A percentile compares a stretch with the other conserved stretches of the same genome.
phyloP scores from a whole-genome alignment of 78 protist genomes.

The Tieghemostelium lacteum region DNA sequence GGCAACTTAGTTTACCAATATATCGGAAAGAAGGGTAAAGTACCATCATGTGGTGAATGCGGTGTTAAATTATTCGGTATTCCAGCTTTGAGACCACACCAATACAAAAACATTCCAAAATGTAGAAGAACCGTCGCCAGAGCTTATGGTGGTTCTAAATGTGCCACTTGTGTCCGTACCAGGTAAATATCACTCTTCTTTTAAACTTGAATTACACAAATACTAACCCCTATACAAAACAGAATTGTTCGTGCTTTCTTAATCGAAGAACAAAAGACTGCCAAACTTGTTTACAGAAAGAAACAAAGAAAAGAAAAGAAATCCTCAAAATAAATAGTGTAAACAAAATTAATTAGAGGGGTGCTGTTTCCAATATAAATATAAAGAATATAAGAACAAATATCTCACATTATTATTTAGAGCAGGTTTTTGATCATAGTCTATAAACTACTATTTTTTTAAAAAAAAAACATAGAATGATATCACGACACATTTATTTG shows the following conservation, averaged over 20 bases:
- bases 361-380: too few relatives aligned
- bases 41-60: constrained; percentile 95
- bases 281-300: constrained; percentile 92
- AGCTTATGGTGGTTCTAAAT: constrained; percentile 96
- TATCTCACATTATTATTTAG: too few relatives aligned
- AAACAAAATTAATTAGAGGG: background rate
- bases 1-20: constrained; percentile 85
- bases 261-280: constrained; percentile 98
- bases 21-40: constrained; percentile 85
- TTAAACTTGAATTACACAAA: background rate
- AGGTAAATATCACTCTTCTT: constrained; percentile 69
- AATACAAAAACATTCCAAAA: constrained; percentile 74
- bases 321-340: constrained; percentile 52
- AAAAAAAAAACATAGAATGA: too few relatives aligned
- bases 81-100: constrained; percentile 83
- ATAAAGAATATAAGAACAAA: too few relatives aligned
- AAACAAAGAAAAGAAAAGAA: constrained; percentile 74
- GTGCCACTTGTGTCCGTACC: constrained; percentile 91
- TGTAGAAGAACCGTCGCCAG: constrained; percentile 92
- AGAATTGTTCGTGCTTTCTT: constrained; percentile 98
- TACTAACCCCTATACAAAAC: background rate
- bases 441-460: too few relatives aligned
- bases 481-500: too few relatives aligned
- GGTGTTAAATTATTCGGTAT: constrained; percentile 86
- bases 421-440: too few relatives aligned